Conservation (phyloP, 2,329 filamentous ascomycete species). For the Scytalidium lignicola region DNA sequence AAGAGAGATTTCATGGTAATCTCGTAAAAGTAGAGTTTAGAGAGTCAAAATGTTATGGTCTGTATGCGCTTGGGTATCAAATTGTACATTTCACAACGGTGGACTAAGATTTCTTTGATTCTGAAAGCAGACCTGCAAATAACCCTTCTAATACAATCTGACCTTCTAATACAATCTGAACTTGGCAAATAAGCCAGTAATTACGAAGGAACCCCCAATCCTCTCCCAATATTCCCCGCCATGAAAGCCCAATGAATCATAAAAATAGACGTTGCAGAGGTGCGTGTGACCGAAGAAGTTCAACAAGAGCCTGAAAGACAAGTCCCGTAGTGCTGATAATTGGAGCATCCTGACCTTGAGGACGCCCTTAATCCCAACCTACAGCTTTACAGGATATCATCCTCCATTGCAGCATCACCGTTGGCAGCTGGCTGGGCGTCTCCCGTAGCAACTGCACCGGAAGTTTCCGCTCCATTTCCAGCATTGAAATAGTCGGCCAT, state of each 20-base stretch:
- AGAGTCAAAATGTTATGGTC: no score
- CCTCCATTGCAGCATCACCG: conserved; percentile 61
- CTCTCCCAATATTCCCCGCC: neutral
- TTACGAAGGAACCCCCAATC: neutral
- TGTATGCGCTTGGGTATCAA: no score
- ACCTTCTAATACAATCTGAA: neutral
- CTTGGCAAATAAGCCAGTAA: neutral
- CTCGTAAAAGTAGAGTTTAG: no score
- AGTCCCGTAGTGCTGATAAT: neutral
- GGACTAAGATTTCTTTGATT: neutral
- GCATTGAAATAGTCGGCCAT: conserved; percentile 89
- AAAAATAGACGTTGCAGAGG: neutral
- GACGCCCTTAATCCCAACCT: neutral
- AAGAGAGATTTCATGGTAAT: no score
- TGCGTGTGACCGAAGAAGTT: neutral
- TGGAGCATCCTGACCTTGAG: neutral
- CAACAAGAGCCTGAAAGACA: neutral
- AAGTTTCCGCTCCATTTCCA: conserved; percentile 43
- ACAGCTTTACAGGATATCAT: conserved; percentile 49
- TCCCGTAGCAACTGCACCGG: conserved; percentile 31
- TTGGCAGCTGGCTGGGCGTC: conserved; percentile 24
- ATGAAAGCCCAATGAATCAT: neutral
- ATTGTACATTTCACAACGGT: no score
- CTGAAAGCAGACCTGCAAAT: neutral
- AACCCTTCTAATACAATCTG: neutral